Evolutionary conservation across 805 yeast genomes (phyloP).

Genomic region (Sugiyamaella floridensis): DNA sequence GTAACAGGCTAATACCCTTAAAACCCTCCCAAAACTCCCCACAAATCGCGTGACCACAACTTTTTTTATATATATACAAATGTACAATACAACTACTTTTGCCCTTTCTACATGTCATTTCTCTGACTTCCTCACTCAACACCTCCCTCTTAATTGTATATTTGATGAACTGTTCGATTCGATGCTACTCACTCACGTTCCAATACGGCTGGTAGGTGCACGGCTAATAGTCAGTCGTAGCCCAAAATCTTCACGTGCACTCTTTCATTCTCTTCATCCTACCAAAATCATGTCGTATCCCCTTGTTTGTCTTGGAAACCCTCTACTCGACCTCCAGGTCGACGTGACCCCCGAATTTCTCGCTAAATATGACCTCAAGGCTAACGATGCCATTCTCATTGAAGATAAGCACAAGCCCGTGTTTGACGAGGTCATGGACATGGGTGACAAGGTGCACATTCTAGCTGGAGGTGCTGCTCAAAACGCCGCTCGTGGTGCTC

Average conservation of each 20-base stretch:
- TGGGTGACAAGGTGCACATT: constrained; percentile 51
- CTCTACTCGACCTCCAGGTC: constrained; percentile 44
- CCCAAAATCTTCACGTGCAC: constrained; percentile 3
- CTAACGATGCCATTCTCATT: constrained; percentile 86
- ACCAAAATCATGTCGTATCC: constrained; percentile 10
- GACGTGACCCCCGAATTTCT: constrained; percentile 45
- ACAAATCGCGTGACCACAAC: no score
- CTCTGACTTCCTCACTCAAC: neutral
- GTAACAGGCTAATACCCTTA: no score
- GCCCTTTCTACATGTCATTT: neutral
- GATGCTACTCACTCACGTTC: no score
- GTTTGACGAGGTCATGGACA: constrained; percentile 62
- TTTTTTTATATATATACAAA: no score
- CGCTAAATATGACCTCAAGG: constrained; percentile 74
- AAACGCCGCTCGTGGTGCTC: constrained; percentile 98
- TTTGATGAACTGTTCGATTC: no score
- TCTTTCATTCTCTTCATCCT: neutral
- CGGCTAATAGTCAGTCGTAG: neutral
- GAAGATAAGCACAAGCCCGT: constrained; percentile 83
- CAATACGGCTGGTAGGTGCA: neutral
- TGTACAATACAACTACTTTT: neutral
- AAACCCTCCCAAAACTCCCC: no score
- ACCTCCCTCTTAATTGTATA: no score
- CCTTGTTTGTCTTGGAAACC: constrained; percentile 77
- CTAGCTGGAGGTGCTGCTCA: constrained; percentile 99